Conservation (phyloP, 73 alveolate species). For the Urostyla sp. region DNA sequence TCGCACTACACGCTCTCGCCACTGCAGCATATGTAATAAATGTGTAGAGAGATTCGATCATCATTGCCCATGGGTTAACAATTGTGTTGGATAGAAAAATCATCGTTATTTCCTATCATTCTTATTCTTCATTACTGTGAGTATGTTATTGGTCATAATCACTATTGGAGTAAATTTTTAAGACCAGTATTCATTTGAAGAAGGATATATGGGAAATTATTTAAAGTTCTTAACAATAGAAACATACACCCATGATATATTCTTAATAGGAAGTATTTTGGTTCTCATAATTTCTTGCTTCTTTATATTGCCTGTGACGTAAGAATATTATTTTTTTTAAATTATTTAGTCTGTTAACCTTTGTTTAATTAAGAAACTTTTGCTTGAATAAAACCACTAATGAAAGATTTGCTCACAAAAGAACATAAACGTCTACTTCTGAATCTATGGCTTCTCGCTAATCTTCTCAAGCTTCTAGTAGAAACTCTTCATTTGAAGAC, state of each 20-base stretch:
- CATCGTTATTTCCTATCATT: conserved; percentile 65
- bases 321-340: not conserved
- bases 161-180: not conserved
- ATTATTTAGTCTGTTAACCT: not conserved
- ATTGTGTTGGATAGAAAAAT: conserved; percentile 89
- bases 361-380: conserved; percentile 5
- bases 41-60: conserved; percentile 92
- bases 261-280: not conserved
- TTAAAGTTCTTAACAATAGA: not conserved
- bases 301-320: too few relatives aligned
- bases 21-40: conserved; percentile 82
- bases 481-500: not conserved
- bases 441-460: not conserved
- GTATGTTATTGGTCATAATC: not conserved
- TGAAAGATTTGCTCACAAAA: conserved; percentile 14
- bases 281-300: not conserved
- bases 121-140: not conserved
- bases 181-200: not conserved
- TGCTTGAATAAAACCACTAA: not conserved
- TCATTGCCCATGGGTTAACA: conserved; percentile 91
- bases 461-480: not conserved
- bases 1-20: conserved; percentile 79
- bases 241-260: not conserved
- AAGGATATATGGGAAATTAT: not conserved
- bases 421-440: not conserved